Evolutionary conservation across 106 monocot genomes (phyloP), one percentile per base, ranked within the genome.

Genomic region (Agapanthus africanus): DNA sequence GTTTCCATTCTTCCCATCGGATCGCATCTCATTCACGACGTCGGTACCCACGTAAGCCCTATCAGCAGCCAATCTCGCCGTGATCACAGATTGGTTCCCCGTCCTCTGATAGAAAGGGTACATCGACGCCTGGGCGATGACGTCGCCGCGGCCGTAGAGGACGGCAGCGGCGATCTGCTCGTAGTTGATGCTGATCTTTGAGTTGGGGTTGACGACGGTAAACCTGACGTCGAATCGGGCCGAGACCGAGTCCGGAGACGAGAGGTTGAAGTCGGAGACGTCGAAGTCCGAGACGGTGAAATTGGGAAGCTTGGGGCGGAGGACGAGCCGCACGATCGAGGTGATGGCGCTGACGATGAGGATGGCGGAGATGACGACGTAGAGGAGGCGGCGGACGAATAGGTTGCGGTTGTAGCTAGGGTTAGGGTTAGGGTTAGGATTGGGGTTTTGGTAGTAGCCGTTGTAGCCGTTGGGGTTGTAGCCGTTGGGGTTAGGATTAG

Each of bases 321-420:
- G 35, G 62, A 77, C 59, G 65, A 79, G 56, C 31, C 36, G 37
- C 73, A 56, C 63, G 52, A 69, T 46, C 73, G 73, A 39, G 72
- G 52, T 64, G 39, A 76, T 13, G 59, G 39, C 4, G 76, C 10
- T 30, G 60, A 60, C 16, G 59, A 54, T 31, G 40, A 42, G 11
- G 59, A 60, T 41, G 60, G 13, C 22, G 40, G 15, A 14, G 41
- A 42, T 27, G 59, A 33, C 18, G 40, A 60, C 13, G 41, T 19
- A 11, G 28, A 59, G 18, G 59, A 54, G 60, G 40, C 37, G 38
- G 31, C 40, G 60, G 59, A 41, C 8, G 59, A 59, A 42, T 36
- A 9, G 21, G 70, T 35, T 56, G n/a, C n/a, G n/a, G n/a, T n/a
- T n/a, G n/a, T n/a, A n/a, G n/a, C n/a, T n/a, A 21, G 11, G 57